These are phyloP conservation scores for Leishmania major DNA, from an alignment of 208 protist species.

Conservation along the genomic window DNA sequence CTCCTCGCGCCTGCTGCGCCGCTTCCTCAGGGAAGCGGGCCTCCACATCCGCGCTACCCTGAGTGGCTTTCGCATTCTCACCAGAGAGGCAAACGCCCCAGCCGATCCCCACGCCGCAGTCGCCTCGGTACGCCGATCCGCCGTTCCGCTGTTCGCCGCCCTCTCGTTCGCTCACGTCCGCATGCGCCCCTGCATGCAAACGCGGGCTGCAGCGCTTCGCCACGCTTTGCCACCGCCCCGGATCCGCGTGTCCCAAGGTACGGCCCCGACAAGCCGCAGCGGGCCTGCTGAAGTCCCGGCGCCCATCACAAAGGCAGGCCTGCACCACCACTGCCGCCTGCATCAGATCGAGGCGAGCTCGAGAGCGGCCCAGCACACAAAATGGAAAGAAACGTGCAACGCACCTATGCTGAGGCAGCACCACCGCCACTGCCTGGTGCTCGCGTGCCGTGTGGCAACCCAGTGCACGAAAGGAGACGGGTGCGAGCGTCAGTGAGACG, in stretches of 20 bases:
- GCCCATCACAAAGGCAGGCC: not conserved
- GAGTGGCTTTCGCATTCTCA: not conserved
- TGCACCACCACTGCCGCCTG: too few relatives aligned
- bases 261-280: conserved; percentile 9
- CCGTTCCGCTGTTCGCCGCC: not conserved
- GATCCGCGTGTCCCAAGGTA: not conserved
- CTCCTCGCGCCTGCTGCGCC: too few relatives aligned
- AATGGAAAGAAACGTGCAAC: not conserved
- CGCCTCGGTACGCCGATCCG: not conserved
- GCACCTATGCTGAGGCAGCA: not conserved
- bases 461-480: not conserved
- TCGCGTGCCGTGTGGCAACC: not conserved
- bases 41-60: too few relatives aligned
- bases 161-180: not conserved
- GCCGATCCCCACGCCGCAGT: not conserved
- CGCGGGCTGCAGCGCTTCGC: not conserved
- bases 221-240: not conserved
- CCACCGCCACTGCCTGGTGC: not conserved
- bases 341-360: not conserved
- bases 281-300: not conserved
- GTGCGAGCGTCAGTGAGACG: not conserved
- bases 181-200: not conserved
- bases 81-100: not conserved
- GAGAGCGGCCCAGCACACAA: not conserved
- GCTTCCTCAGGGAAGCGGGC: too few relatives aligned